Evolutionary conservation across 202 grass and related monocot species (phyloP), one percentile per base, ranked within the genome.

Genomic region (Elaeis oleifera): DNA sequence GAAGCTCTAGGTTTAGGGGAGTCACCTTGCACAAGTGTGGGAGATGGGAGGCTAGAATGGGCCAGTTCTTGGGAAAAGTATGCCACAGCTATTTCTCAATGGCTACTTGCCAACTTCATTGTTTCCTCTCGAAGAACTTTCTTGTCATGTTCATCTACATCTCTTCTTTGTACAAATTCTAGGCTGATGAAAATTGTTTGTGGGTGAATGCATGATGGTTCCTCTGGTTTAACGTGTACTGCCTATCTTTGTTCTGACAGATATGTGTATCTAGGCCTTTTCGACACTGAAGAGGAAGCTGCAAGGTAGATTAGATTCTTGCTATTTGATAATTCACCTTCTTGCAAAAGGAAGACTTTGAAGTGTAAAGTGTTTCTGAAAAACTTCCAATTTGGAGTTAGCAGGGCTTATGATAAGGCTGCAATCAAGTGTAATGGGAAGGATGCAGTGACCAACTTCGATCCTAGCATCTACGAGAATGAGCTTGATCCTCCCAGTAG

Each of bases 11-110:
- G 50, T 90, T 80, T 73, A 67, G 76, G 27, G 83, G 87, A 3
- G 83, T 90, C 67, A 83, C 87, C 51, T 71, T 78, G 59, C 87
- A 86, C 70, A 90, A 90, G 71, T 86, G 87, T 69, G 83, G 87
- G 53, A 86, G 79, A 59, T 90, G 87, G 87, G 87, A 90, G 69
- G 70, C 79, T 68, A 65, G 83, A 75, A 80, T 86, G 53, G 77
- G 83, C 18, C 77, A 83, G 56, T 78, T 86, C 70, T 76, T 83
- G 87, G 83, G 80, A 90, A 29, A 90, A 90, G 87, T 90, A 75
- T 53, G 36, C 36, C 36, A 44, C 36, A 44, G 36, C 36, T 44
- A 44, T 8, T 44, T 44, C 36, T 44, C 36, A 44, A 6, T 6
- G 28, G 28, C 28, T 31, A 31, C 6, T 31, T 31, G 5, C 28